Percentiles rank a stretch among this genome's conserved stretches.
Conservation (phyloP, 352 stramenopile species). For the Blastocystis hominis region DNA sequence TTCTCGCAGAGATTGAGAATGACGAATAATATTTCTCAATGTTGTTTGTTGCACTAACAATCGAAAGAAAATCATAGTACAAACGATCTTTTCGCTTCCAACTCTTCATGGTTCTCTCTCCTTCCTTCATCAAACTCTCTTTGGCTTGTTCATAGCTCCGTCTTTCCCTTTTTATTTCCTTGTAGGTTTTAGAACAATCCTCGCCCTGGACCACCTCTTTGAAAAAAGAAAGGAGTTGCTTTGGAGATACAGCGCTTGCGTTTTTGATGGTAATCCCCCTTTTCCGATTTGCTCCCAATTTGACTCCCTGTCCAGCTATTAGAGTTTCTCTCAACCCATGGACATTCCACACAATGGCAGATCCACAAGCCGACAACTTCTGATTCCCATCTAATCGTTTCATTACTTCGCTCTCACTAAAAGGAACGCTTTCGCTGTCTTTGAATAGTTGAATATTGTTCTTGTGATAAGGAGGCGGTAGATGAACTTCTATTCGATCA, state of each 20-base stretch:
- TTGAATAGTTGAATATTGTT: neutral
- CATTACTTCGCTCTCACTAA: conserved; percentile 25
- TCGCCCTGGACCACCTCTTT: neutral
- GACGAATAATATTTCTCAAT: neutral
- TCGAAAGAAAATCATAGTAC: neutral
- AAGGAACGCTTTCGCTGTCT: neutral
- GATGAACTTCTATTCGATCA: neutral
- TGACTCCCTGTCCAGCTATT: conserved; percentile 9
- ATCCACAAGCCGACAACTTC: neutral
- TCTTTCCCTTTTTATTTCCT: neutral
- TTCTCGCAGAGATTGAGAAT: conserved; percentile 31
- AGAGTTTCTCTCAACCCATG: neutral
- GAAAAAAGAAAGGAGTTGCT: neutral
- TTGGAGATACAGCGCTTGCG: neutral
- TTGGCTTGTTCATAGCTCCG: neutral
- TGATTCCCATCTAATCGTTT: neutral
- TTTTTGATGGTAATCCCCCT: conserved; percentile 38
- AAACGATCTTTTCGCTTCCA: conserved; percentile 22
- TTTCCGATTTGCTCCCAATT: conserved; percentile 36
- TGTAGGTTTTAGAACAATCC: neutral
- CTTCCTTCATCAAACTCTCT: neutral
- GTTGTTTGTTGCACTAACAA: neutral
- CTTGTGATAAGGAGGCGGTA: neutral
- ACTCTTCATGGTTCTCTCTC: neutral
- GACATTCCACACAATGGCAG: neutral